Base-by-base conservation (phyloP, 2,329 filamentous ascomycete genomes). In the Apiospora pterosperma region DNA sequence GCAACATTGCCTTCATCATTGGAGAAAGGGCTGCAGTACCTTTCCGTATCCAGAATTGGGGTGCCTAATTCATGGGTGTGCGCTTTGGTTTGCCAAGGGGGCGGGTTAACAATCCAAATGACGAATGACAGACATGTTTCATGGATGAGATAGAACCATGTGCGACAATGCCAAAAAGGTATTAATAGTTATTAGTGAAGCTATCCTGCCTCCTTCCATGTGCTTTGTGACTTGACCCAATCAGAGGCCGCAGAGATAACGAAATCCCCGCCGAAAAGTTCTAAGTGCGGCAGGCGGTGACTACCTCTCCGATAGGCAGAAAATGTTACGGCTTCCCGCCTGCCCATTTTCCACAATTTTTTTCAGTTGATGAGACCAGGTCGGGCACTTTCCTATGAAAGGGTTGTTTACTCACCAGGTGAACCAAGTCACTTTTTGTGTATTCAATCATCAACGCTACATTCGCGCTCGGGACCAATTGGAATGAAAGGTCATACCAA, bases 261-360 rank as follows among this genome's bases (percentile, higher is more conserved):
- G 48, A n/a, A 12, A n/a, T n/a, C 48, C 48, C 48, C 48, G 28
- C 28, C 48, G 11, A 55, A 55, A 55, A 55, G 48, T 55, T n/a
- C 2, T 12, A 8, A 34, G 48, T 10, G 16, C 11, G 41, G 60
- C 31, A 62, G 31, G 60, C 60, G 60, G 60, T 62, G n/a, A 21
- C 7, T 2, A 6, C 7, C 28, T 48, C 19, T 8, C n/a, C 25
- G n/a, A 14, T 12, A 5, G 60, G 60, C 60, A 62, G 60, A 62
- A 62, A 62, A 62, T 23, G 60, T 4, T 44, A 55, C 48, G 28
- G 48, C 12, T 55, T 55, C 48, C 60, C 39, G 39, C 41, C 60
- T 16, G 34, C 58, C 25, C 16, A 28, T 42, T 48, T 36, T 62
- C 60, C 60, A 62, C 39, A 62, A 42, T 62, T 62, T 62, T 62